Evolutionary conservation across 768 basidiomycete species (phyloP), one percentile per base, ranked within the genome.

Genomic region (Podaxis sp.): DNA sequence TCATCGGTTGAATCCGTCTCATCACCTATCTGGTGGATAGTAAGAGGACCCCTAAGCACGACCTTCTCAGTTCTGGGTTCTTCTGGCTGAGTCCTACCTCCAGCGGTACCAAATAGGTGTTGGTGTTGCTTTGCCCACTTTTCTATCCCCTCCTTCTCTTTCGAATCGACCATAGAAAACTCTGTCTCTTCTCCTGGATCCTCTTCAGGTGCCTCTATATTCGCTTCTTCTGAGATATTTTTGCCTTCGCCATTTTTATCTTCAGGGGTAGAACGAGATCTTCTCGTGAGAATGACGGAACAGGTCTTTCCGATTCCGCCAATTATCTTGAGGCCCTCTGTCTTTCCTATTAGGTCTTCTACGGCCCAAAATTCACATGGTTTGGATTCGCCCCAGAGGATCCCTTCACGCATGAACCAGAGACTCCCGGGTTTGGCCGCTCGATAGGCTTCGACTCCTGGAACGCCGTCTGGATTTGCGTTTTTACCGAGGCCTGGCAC

Each of bases 351-450:
- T n/a, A 92, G 70, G 63, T 87, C 82, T 48, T 78, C 75, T 23
- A 88, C 71, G 2, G 85, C 73, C 85, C 90, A 91, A 66, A 89
- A 91, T 64, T 90, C 87, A 67, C 87, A 90, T 2, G 89, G 89
- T 63, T 88, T 88, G 67, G 81, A 83, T 68, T 90, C 86, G 23
- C 87, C 89, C 82, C 87, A 88, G 6, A 92, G 77, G 14, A 92
- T 78, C 5, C 89, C 90, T 23, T 76, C 74, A 42, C 78, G 72
- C 50, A 87, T 76, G 76, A 91, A 92, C 86, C 89, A 89, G 42
- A 92, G 73, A 50, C 79, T 86, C 1, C 89, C 89, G 1, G 78
- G 70, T 68, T 90, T 91, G 1, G 89, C 89, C n/a, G 81, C 81
- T 32, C 86, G 81, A 70, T 88, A 86, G 4, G 88, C 88, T 58